Base-by-base conservation (phyloP, 1,284 basidiomycete species). In the Apiotrichum akiyoshidainum region DNA sequence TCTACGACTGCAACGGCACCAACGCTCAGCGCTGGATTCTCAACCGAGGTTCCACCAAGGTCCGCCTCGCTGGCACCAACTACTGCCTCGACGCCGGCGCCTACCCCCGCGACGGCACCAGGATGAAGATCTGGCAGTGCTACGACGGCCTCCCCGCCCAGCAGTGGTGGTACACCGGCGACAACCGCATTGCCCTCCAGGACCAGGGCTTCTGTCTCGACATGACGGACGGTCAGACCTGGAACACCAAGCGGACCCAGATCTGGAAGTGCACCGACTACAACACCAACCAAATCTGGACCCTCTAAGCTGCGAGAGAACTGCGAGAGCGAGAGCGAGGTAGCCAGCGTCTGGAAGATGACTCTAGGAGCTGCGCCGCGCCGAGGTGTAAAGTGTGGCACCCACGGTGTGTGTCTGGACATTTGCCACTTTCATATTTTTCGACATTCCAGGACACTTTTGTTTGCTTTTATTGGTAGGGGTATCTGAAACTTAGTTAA, bases 21-120 rank as follows among this genome's bases (percentile, higher is more conserved):
- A 12, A 14, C 8, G 33, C 10, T 19, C 56, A 58, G 46, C 14
- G 35, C 14, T 58, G 46, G 47, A 14, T 10, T 6, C 26, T 58
- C 40, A 42, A 31, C 11, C 16, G 9, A 22, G 68, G 65, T 41
- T 33, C 37, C 12, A 50, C 48, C 22, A 39, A 57, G 17, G 60
- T 69, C 39, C 54, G 63, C 37, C 52, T 71, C 26, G 61, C 61
- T 9, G 63, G 64, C 21, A 64, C 63, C 46, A 65, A 72, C 66
- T 71, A 63, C 56, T 73, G 72, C 58, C 61, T 71, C 34, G 71
- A 73, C 56, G 66, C 69, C n/a, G 63, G 65, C 35, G 45, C 44
- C 50, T 26, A 52, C 52, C 62, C 68, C 12, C 37, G 33, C n/a
- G 45, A 63, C 51, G 66, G 65, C 34, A 57, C 57, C 50, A 58